A percentile compares a stretch with the other conserved stretches of the same genome.
These are phyloP conservation scores for Tuber magnatum DNA, from an alignment of 495 filamentous ascomycete genomes.

Conservation along the genomic window DNA sequence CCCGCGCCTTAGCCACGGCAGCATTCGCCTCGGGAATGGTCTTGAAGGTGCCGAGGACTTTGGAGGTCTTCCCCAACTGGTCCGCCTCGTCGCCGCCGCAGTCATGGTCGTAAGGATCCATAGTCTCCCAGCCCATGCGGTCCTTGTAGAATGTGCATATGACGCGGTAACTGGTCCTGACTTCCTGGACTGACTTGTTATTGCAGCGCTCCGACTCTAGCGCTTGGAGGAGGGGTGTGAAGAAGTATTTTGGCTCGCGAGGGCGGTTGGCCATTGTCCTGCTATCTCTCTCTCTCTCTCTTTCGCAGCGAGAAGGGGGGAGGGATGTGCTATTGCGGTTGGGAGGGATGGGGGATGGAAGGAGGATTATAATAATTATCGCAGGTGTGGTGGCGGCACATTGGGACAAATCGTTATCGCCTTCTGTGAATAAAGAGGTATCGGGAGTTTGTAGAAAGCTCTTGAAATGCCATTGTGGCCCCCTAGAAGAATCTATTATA, in stretches of 20 bases:
- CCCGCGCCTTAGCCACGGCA: background rate
- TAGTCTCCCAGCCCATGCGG: background rate
- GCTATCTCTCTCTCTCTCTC: background rate
- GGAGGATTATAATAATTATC: background rate
- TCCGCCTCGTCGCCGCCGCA: background rate
- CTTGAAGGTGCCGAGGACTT: background rate
- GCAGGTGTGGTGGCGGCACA: background rate
- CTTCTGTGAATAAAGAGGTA: background rate
- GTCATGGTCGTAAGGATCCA: background rate
- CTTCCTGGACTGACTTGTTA: background rate
- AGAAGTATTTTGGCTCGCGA: background rate
- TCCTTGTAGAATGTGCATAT: constrained; percentile 3
- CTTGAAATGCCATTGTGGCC: background rate
- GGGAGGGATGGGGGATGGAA: background rate
- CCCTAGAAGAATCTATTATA: background rate
- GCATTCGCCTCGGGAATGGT: background rate
- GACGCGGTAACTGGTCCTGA: background rate
- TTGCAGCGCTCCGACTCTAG: background rate
- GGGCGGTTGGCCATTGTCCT: background rate
- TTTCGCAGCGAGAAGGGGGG: background rate
- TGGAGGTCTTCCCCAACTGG: background rate
- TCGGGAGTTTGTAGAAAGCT: background rate
- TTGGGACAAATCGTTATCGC: background rate
- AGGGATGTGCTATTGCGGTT: background rate
- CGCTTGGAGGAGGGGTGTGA: background rate